These are phyloP conservation scores for Penicillium chermesinum DNA, from an alignment of 495 filamentous ascomycete species.

Conservation along the genomic window DNA sequence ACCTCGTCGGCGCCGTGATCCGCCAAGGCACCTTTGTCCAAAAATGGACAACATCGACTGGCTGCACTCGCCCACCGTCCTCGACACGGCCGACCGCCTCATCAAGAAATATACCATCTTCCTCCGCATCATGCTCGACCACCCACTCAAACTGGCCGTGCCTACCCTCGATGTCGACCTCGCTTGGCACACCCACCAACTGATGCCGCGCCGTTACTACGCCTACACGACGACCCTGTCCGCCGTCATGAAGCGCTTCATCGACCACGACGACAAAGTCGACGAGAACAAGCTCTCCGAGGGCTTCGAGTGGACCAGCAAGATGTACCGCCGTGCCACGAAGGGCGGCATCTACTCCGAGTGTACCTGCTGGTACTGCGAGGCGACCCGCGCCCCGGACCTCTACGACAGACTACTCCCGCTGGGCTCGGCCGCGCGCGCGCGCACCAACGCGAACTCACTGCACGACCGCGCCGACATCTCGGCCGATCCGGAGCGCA, in stretches of 20 bases:
- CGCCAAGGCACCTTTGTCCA: constrained; percentile 72
- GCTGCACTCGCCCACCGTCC: constrained; percentile 62
- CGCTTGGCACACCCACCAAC: constrained; percentile 65
- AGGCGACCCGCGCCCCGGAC: constrained; percentile 60
- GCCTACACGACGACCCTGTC: constrained; percentile 30
- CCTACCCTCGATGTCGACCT: constrained; percentile 83
- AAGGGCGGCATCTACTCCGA: constrained; percentile 65
- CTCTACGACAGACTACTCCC: constrained; percentile 44
- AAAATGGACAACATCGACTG: constrained; percentile 74
- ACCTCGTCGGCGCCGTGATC: constrained; percentile 72
- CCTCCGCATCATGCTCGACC: constrained; percentile 53
- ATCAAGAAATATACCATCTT: constrained; percentile 67
- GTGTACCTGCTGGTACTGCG: constrained; percentile 89
- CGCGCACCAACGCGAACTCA: constrained; percentile 40
- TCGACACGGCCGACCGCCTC: constrained; percentile 59
- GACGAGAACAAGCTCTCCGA: constrained; percentile 56
- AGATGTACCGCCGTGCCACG: constrained; percentile 55
- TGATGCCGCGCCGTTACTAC: constrained; percentile 60
- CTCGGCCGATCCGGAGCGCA: constrained; percentile 51
- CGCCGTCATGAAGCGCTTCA: constrained; percentile 33
- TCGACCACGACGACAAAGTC: constrained; percentile 86
- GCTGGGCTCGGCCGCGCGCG: constrained; percentile 24
- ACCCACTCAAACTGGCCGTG: constrained; percentile 56
- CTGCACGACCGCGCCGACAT: constrained; percentile 47
- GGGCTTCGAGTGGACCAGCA: constrained; percentile 70